Percentiles rank a stretch among this genome's conserved stretches.
phyloP scores from a whole-genome alignment of 2,329 filamentous ascomycete species.

The Ascomycota sp. region DNA sequence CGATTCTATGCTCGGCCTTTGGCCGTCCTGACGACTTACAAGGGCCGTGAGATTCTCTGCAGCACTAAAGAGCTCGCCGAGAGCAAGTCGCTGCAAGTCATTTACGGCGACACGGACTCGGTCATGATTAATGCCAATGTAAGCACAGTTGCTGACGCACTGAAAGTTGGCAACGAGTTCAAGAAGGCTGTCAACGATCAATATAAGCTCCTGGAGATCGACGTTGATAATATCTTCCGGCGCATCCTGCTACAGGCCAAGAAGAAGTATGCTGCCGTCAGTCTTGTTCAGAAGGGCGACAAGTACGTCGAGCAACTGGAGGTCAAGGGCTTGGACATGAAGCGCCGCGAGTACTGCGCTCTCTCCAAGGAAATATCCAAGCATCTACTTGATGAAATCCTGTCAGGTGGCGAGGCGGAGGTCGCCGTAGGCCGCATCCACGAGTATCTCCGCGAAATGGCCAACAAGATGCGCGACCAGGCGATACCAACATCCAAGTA shows the following conservation, averaged over 20 bases:
- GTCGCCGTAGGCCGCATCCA: conserved; percentile 74
- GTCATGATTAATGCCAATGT: conserved; percentile 99
- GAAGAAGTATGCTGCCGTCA: conserved; percentile 98
- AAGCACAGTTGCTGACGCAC: conserved; percentile 71
- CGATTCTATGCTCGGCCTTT: conserved; percentile 91
- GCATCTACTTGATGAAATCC: conserved; percentile 74
- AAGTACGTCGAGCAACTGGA: conserved; percentile 89
- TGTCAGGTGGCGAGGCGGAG: conserved; percentile 83
- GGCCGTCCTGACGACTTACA: conserved; percentile 87
- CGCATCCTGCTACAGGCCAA: conserved; percentile 86
- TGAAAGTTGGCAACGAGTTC: conserved; percentile 84
- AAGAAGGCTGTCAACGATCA: conserved; percentile 85
- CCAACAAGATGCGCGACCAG: conserved; percentile 65
- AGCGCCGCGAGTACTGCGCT: conserved; percentile 84
- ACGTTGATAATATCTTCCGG: conserved; percentile 93
- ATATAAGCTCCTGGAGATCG: conserved; percentile 83
- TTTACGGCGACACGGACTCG: conserved; percentile 96
- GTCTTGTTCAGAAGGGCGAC: conserved; percentile 69
- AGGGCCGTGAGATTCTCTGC: conserved; percentile 87
- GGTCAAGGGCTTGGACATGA: conserved; percentile 96
- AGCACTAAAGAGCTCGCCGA: conserved; percentile 93
- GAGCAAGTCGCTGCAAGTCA: conserved; percentile 73
- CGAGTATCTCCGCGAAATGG: conserved; percentile 72
- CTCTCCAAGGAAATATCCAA: conserved; percentile 88
- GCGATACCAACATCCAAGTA: conserved; percentile 63